Conservation (phyloP, 1,139 yeast species). For the Debaryomyces singareniensis region DNA sequence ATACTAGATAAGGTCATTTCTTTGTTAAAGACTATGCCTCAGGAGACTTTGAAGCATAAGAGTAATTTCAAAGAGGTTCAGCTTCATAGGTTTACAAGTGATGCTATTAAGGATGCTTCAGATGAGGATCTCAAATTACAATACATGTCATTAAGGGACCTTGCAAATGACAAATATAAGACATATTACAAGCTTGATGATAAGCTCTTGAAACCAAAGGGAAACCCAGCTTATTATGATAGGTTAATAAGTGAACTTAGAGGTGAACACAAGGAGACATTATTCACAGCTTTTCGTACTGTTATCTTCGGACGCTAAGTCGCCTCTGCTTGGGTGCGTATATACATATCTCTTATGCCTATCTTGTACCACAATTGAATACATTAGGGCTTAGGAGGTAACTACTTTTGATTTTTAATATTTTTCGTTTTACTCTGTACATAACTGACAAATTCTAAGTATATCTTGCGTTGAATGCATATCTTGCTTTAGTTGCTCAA, state of each 20-base stretch:
- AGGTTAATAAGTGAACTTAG: slow-evolving; percentile 64
- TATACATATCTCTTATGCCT: too few species aligned
- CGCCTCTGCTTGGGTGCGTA: not conserved
- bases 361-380: too few species aligned
- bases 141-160: slow-evolving; percentile 49
- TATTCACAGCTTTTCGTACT: slow-evolving; percentile 59
- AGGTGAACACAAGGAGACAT: slow-evolving; percentile 68
- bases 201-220: slow-evolving; percentile 67
- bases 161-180: slow-evolving; percentile 57
- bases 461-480: too few species aligned
- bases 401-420: slow-evolving; percentile 11
- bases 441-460: too few species aligned
- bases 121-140: slow-evolving; percentile 57
- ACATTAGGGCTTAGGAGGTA: slow-evolving; percentile 7
- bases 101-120: slow-evolving; percentile 17
- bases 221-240: slow-evolving; percentile 74
- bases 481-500: too few species aligned
- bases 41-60: slow-evolving; percentile 59
- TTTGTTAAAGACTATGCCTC: slow-evolving; percentile 46
- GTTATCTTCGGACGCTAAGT: slow-evolving; percentile 59
- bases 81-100: slow-evolving; percentile 42
- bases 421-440: too few species aligned
- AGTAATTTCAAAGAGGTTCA: slow-evolving; percentile 65
- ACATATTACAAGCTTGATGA: slow-evolving; percentile 60
- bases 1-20: slow-evolving; percentile 31